phyloP scores from a whole-genome alignment of 163 green algal genomes.

The Chlorella variabilis region DNA sequence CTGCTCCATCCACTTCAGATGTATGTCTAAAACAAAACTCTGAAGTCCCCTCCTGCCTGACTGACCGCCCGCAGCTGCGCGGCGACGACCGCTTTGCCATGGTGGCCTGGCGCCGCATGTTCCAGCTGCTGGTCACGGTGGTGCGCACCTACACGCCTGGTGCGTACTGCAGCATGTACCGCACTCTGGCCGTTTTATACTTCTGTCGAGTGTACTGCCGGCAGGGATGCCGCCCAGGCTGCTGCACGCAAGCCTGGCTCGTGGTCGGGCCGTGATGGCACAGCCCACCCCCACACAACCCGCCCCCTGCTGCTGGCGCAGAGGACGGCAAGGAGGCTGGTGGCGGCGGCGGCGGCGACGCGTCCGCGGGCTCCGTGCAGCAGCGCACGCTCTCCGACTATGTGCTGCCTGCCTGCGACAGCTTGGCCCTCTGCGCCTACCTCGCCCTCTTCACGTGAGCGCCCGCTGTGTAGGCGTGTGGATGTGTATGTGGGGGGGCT shows the following conservation, averaged over 20 bases:
- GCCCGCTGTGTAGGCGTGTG: too few relatives aligned
- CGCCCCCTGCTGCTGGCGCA: too few relatives aligned
- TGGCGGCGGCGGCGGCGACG: neutral
- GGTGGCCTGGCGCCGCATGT: conserved; percentile 56
- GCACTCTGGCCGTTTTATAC: too few relatives aligned
- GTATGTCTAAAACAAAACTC: too few relatives aligned
- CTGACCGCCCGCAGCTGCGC: conserved; percentile 54
- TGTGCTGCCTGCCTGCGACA: conserved; percentile 58
- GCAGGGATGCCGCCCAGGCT: too few relatives aligned
- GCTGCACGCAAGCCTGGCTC: too few relatives aligned
- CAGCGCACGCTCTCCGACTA: conserved; percentile 21
- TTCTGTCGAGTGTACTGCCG: too few relatives aligned
- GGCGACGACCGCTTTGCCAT: conserved; percentile 16
- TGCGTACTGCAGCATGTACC: too few relatives aligned
- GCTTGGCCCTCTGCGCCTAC: conserved; percentile 72
- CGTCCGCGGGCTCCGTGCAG: neutral
- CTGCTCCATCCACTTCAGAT: too few relatives aligned
- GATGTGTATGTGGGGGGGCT: neutral
- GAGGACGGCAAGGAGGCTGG: conserved; percentile 1
- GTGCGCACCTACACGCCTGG: conserved; percentile 43
- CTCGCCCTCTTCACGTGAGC: conserved; percentile 66
- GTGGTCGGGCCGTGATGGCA: too few relatives aligned
- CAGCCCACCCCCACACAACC: too few relatives aligned
- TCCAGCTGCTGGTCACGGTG: conserved; percentile 49
- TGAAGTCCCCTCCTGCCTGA: too few relatives aligned